Conservation (phyloP, 352 stramenopile genomes). For the Pythium chondricola region DNA sequence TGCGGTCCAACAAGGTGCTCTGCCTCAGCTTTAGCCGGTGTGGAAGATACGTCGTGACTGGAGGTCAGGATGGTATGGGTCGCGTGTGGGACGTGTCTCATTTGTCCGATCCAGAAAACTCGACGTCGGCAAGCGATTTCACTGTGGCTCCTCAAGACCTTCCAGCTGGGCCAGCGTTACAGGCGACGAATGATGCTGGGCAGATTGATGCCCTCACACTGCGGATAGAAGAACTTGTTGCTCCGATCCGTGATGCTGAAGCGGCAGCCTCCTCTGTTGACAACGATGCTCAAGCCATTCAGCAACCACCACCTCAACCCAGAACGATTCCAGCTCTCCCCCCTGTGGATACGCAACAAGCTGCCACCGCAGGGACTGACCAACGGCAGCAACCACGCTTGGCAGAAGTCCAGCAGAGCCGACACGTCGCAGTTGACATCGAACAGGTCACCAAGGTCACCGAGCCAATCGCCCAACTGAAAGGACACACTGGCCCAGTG, state of each 20-base stretch:
- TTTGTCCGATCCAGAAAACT: constrained; percentile 13
- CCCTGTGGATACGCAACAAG: not conserved
- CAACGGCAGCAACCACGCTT: constrained; percentile 16
- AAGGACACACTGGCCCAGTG: constrained; percentile 77
- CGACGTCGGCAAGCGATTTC: constrained; percentile 11
- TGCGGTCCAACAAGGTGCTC: constrained; percentile 35
- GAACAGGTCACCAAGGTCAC: constrained; percentile 12
- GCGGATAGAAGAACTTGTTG: not conserved
- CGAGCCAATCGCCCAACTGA: constrained; percentile 34
- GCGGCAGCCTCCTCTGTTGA: too few species aligned
- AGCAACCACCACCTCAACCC: not conserved
- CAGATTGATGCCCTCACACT: not conserved
- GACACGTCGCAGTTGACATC: constrained; percentile 10
- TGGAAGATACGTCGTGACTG: constrained; percentile 81
- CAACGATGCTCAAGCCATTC: not conserved
- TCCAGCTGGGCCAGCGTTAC: not conserved
- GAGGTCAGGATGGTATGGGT: constrained; percentile 86
- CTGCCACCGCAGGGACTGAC: not conserved
- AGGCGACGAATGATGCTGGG: not conserved
- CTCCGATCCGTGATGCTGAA: too few species aligned
- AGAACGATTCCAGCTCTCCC: not conserved
- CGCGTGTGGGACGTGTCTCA: constrained; percentile 72
- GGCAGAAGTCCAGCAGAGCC: constrained; percentile 10
- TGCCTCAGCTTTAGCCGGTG: constrained; percentile 45
- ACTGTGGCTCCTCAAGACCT: constrained; percentile 7